Evolutionary conservation across 2,329 filamentous ascomycete genomes (phyloP).

Genomic region (Sporothrix phasma): DNA sequence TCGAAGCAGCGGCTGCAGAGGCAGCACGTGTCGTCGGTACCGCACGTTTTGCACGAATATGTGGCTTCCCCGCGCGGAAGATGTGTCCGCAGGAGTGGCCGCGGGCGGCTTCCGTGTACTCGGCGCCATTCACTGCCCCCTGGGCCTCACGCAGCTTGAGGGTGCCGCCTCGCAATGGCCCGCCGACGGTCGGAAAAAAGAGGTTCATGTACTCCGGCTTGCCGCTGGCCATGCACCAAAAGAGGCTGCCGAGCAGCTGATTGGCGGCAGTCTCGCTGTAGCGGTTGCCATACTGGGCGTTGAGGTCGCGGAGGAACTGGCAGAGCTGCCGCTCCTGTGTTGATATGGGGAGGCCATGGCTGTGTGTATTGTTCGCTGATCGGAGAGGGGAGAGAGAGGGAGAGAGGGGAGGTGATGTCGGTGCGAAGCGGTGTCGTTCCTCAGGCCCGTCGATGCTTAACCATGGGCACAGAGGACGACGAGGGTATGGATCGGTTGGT

Average conservation of each 20-base stretch:
- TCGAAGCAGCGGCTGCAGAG: slow-evolving; percentile 93
- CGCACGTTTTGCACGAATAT: slow-evolving; percentile 90
- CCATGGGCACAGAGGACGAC: background rate
- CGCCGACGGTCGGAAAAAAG: slow-evolving; percentile 66
- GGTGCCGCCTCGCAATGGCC: slow-evolving; percentile 47
- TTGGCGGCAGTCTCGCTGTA: slow-evolving; percentile 63
- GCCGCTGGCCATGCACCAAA: slow-evolving; percentile 74
- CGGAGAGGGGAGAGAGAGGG: background rate
- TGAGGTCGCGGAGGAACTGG: slow-evolving; percentile 69
- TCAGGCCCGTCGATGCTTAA: slow-evolving; percentile 2
- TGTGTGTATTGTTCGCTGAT: background rate
- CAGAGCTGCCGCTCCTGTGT: slow-evolving; percentile 75
- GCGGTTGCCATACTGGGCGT: slow-evolving; percentile 60
- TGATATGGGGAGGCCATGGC: slow-evolving; percentile 33
- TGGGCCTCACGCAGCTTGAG: slow-evolving; percentile 82
- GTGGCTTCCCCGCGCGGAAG: slow-evolving; percentile 91
- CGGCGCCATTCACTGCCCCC: slow-evolving; percentile 83
- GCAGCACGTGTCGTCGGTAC: slow-evolving; percentile 88
- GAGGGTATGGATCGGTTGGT: background rate
- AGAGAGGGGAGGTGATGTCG: background rate
- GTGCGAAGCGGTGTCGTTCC: slow-evolving; percentile 5
- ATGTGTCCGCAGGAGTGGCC: slow-evolving; percentile 96
- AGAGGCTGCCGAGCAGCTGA: slow-evolving; percentile 69
- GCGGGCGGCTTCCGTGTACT: slow-evolving; percentile 84
- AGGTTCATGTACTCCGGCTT: slow-evolving; percentile 63